Base-by-base conservation (phyloP, 2,329 filamentous ascomycete genomes). In the Fusarium udum region DNA sequence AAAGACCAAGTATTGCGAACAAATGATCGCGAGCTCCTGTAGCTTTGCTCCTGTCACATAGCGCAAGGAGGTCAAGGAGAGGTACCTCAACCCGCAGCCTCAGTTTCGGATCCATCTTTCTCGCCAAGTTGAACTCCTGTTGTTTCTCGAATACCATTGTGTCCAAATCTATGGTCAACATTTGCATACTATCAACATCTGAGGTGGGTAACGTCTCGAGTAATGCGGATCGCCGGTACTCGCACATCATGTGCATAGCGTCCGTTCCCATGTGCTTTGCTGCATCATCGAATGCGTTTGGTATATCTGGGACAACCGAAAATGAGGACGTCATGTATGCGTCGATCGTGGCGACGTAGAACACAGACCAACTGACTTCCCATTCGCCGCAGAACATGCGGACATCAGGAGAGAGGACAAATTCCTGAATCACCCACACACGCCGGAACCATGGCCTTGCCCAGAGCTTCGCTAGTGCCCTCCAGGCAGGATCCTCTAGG, bases 151-250 rank as follows among this genome's bases (percentile, higher is more conserved):
- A 28, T 13, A 39, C 10, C 51, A 53, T 53, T 2, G 24, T 39
- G 3, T 39, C 24, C 51, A n/a, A 1, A n/a, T 53, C 39, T 7
- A 53, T 39, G 0, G 0, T 39, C 20, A 53, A 6, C 34, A 28
- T 39, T 13, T 20, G n/a, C 24, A 13, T 14, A 4, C 24, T n/a
- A n/a, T 28, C 20, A 12, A 4, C 10, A 53, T 39, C 7, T 9
- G 20, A 28, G 2, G 3, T 13, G 3, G 2, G 20, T 1, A 53
- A 8, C 0, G 51, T 7, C 0, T 37, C 2, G 2, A 28, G 1
- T 0, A 53, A 6, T 28, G 51, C 34, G 3, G 24, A 16, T 26
- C 34, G 51, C 2, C 51, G 7, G 24, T 53, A 39, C 2, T 2
- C 20, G 2, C 51, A 53, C 51, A 53, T 53, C 34, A 53, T 53